Evolutionary conservation across 768 basidiomycete genomes (phyloP).

Genomic region (Russula olivacea): DNA sequence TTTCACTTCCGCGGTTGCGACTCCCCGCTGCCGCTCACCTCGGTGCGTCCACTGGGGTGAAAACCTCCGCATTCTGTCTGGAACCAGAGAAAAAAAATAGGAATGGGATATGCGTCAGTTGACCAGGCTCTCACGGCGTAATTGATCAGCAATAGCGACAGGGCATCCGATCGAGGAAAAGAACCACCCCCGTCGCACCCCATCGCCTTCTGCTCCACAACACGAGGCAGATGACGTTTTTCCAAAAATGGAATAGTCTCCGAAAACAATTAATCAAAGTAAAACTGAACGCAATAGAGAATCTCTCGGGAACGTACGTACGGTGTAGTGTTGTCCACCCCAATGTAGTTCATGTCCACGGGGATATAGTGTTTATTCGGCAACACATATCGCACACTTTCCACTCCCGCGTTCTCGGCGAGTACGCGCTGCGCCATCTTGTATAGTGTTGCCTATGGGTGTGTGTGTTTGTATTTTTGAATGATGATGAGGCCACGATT

Average conservation of each 20-base stretch:
- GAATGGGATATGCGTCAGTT: background rate
- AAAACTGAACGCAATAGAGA: background rate
- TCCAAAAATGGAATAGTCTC: constrained; percentile 19
- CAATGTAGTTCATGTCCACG: constrained; percentile 72
- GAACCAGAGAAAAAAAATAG: background rate
- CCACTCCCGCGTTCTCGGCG: constrained; percentile 53
- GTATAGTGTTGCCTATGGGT: constrained; percentile 81
- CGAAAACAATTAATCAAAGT: background rate
- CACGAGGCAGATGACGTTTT: constrained; percentile 12
- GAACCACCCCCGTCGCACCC: constrained; percentile 15
- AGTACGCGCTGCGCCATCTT: constrained; percentile 79
- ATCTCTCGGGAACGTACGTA: constrained; percentile 41
- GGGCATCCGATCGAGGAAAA: constrained; percentile 19
- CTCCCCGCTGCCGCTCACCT: constrained; percentile 57
- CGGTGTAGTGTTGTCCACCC: constrained; percentile 65
- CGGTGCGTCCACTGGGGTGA: constrained; percentile 79
- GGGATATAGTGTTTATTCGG: constrained; percentile 97
- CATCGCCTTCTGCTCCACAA: constrained; percentile 23
- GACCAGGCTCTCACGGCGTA: background rate
- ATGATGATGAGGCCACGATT: background rate
- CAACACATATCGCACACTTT: constrained; percentile 61
- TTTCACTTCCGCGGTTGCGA: background rate
- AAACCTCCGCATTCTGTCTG: constrained; percentile 54
- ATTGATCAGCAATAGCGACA: background rate
- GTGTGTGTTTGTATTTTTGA: too few species aligned